Evolutionary conservation across 1,284 basidiomycete species (phyloP).

Genomic region (Cryptococcus depauperatus): DNA sequence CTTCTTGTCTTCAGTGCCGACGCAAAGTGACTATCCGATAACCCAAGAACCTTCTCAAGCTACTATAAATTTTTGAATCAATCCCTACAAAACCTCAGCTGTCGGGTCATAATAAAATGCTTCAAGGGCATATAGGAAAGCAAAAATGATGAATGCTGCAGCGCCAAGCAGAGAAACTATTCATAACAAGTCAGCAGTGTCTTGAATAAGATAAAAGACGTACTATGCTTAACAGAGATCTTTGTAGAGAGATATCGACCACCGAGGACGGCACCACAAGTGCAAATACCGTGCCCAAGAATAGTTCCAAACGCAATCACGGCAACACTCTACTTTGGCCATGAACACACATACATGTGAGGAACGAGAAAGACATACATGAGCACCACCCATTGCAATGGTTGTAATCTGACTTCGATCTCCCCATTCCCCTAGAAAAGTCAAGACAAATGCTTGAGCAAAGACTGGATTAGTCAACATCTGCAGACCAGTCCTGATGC

Average conservation of each 20-base stretch:
- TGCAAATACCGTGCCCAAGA: conserved; percentile 80
- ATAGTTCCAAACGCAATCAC: conserved; percentile 86
- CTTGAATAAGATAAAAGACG: conserved; percentile 29
- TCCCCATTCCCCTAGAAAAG: conserved; percentile 97
- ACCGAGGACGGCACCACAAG: conserved; percentile 77
- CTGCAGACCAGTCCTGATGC: conserved; percentile 71
- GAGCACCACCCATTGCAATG: conserved; percentile 89
- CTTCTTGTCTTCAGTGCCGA: too few relatives aligned
- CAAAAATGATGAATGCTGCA: conserved; percentile 73
- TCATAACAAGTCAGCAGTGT: neutral
- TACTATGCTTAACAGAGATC: conserved; percentile 89
- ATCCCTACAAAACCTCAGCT: neutral
- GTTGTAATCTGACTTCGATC: conserved; percentile 96
- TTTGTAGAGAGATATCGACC: conserved; percentile 86
- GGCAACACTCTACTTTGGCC: conserved; percentile 62
- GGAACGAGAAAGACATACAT: conserved; percentile 66
- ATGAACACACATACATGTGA: too few relatives aligned
- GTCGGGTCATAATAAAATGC: conserved; percentile 44
- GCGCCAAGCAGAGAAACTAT: conserved; percentile 79
- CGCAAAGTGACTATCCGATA: too few relatives aligned
- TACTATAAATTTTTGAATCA: too few relatives aligned
- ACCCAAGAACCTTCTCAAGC: too few relatives aligned
- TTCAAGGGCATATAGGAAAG: conserved; percentile 65
- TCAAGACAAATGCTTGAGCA: conserved; percentile 88
- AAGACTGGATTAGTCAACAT: conserved; percentile 85